Base-by-base conservation (phyloP, 352 stramenopile genomes). In the Phytophthora fragariae region DNA sequence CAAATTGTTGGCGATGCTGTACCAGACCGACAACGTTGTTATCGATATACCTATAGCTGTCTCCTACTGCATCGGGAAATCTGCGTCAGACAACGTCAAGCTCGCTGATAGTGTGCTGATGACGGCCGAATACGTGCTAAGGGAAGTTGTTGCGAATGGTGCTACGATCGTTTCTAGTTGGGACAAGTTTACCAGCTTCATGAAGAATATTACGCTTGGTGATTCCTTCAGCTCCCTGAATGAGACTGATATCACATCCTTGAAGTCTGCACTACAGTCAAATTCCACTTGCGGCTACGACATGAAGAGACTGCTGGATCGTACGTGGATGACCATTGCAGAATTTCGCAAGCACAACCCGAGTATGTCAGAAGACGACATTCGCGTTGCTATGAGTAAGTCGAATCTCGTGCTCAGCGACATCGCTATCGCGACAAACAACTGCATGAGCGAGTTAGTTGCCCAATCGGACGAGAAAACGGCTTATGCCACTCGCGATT, bases 401-500 rank as follows among this genome's bases (percentile, higher is more conserved):
- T 82, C 78, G 53, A 53, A 80, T 33, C 27, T 84, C 4, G 70
- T 84, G 21, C 57, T 85, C 7, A 76, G 78, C 27, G 79, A 86
- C 10, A 74, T 86, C 15, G 76, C 81, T 6, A 71, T 68, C 0
- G 70, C 76, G 19, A 75, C 68, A 33, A 75, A 64, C 14, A 64
- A 83, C 56, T 71, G 72, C 7, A 68, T 81, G 35, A 58, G 78
- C 24, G 71, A 76, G 29, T 65, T 75, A 24, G 60, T 62, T 7
- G 56, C 37, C 3, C 62, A 72, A 27, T 72, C 60, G 12, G 55
- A 65, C 29, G 54, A 64, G n/a, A 35, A 37, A 5, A 65, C 54
- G 8, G 55, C 64, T 2, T 79, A 62, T 37, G 37, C 47, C 15
- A 72, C 54, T 17, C 79, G 81, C 49, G 79, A 82, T 47, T 55